Conservation (phyloP, 331 rosid genomes). For the Acacia concinna region DNA sequence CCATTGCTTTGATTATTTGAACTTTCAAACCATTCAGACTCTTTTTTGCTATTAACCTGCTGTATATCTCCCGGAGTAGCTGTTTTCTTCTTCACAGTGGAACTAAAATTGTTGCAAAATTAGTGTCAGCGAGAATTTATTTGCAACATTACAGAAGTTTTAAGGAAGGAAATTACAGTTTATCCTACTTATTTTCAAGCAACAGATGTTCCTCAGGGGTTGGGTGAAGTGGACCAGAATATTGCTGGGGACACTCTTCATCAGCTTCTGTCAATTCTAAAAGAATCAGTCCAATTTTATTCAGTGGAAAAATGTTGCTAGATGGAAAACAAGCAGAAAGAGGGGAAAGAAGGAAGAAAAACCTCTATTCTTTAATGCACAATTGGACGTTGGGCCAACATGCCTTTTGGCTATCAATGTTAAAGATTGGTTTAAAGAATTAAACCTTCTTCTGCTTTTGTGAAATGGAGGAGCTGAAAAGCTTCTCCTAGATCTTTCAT, state of each 20-base stretch:
- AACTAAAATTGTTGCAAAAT: conserved; percentile 38
- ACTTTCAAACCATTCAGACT: conserved; percentile 36
- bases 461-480: conserved; percentile 82
- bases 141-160: conserved; percentile 28
- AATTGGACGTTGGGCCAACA: conserved; percentile 34
- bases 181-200: conserved; percentile 47
- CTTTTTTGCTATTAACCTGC: conserved; percentile 31
- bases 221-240: conserved; percentile 28
- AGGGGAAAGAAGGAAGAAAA: conserved; percentile 26
- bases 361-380: conserved; percentile 52
- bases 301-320: conserved; percentile 11
- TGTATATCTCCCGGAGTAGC: conserved; percentile 38
- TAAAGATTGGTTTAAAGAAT: conserved; percentile 48
- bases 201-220: conserved; percentile 37
- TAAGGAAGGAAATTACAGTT: conserved; percentile 21
- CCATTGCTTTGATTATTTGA: conserved; percentile 42
- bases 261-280: conserved; percentile 45
- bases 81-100: conserved; percentile 43
- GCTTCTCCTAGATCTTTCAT: conserved; percentile 62
- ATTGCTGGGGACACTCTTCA: conserved; percentile 39
- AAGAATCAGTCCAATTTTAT: conserved; percentile 28
- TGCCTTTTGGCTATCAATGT: conserved; percentile 32
- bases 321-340: conserved; percentile 16
- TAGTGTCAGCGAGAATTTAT: conserved; percentile 20
- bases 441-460: conserved; percentile 59